Base-by-base conservation (phyloP, 176 grass and related monocot genomes). In the Typha latifolia region DNA sequence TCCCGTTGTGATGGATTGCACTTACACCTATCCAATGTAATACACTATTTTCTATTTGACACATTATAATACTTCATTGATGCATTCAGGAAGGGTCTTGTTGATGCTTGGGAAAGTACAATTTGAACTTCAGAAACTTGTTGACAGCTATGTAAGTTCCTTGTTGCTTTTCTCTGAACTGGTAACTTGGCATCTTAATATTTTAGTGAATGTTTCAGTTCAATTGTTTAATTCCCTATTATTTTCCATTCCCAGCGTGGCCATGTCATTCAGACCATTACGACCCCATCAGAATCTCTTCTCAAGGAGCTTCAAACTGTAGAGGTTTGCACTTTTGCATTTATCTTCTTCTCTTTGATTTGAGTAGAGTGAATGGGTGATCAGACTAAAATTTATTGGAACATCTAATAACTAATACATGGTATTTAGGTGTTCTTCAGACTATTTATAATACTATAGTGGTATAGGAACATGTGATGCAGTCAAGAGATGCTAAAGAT, bases 121-220 rank as follows among this genome's bases (percentile, higher is more conserved):
- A 51, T 93, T 99, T 87, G 81, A 99, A 78, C 94, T 99, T 79
- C 89, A 81, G 74, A 99, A 93, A 70, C 85, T 90, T 90, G 76
- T 99, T 48, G 77, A 99, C 87, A 87, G 86, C 75, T 99, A 99
- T 87, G 94, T 99, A 82, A 87, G 94, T 93, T 89, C 53, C 56
- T 51, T 69, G n/a, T 68, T 84, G 2, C 49, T 78, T 61, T 57
- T 55, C 62, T 73, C 12, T 66, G 49, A 5, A 78, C 37, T 7
- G 9, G 7, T 43, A 9, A 43, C 37, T 43, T 43, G 37, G 37
- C 37, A 43, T 43, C 37, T 43, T 43, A 43, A 43, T 43, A 21
- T 59, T 59, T 59, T 59, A 59, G 11, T n/a, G 18, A 19, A 59
- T 59, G 53, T 59, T 59, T 59, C 20, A 21, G 18, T 10, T 59